Evolutionary conservation across 305 asterid genomes (phyloP).

Genomic region (Solanum aculeatissimum): DNA sequence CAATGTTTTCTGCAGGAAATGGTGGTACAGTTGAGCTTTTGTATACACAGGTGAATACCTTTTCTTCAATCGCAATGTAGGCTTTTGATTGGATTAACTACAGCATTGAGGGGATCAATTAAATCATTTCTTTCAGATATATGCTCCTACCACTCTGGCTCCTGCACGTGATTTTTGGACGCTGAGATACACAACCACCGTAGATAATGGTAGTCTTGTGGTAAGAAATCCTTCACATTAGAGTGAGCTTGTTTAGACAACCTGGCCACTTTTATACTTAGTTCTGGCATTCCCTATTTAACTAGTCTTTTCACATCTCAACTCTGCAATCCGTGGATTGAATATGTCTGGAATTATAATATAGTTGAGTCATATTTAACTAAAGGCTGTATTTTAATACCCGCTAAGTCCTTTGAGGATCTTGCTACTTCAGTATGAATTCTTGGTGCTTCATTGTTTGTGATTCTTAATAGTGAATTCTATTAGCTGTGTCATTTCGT

Average conservation of each 20-base stretch:
- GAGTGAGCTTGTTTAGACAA: not conserved
- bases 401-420: not conserved
- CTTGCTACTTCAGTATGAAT: not conserved
- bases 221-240: conserved; percentile 26
- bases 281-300: not conserved
- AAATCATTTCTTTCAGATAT: conserved; percentile 37
- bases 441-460: not conserved
- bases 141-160: conserved; percentile 89
- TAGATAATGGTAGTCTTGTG: conserved; percentile 86
- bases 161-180: conserved; percentile 98
- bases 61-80: not conserved
- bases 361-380: not conserved
- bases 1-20: conserved; percentile 77
- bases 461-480: not conserved
- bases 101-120: not conserved
- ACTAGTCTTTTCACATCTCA: not conserved
- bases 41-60: conserved; percentile 55
- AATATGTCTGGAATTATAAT: not conserved
- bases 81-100: not conserved
- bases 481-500: not conserved
- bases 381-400: not conserved
- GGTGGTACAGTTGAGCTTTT: conserved; percentile 90
- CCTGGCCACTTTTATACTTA: not conserved
- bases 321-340: not conserved
- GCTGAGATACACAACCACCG: conserved; percentile 77